A percentile compares a stretch with the other conserved stretches of the same genome.
phyloP scores from a whole-genome alignment of 306 rosid species.

The Castanea sativa region DNA sequence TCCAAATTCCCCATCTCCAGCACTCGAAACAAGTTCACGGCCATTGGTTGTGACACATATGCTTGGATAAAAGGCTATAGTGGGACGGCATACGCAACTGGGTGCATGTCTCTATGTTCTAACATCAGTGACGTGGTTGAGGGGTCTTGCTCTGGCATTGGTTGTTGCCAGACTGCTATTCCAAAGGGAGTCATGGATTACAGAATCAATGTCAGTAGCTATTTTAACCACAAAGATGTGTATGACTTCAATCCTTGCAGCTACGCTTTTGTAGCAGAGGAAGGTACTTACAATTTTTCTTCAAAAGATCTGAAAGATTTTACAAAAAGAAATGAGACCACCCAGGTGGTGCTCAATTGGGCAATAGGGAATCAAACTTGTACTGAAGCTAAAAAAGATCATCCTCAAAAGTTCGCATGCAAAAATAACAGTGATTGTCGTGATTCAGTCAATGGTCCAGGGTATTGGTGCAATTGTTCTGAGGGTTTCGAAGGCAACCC shows the following conservation, averaged over 20 bases:
- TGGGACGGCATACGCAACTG: too few species aligned
- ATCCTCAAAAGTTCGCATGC: too few species aligned
- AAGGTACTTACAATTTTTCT: neutral
- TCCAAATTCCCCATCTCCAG: neutral
- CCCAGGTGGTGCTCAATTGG: neutral
- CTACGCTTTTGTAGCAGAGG: constrained; percentile 10
- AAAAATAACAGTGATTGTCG: too few species aligned
- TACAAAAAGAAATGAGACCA: too few species aligned
- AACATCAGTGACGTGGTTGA: neutral
- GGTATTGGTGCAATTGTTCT: too few species aligned
- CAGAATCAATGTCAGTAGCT: neutral
- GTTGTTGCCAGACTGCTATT: constrained; percentile 17
- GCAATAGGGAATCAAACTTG: too few species aligned
- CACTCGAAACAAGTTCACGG: constrained; percentile 7
- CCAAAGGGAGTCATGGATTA: neutral
- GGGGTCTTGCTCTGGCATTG: constrained; percentile 19
- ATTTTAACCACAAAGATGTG: neutral
- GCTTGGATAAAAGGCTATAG: too few species aligned
- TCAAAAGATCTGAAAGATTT: too few species aligned
- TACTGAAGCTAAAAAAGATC: too few species aligned
- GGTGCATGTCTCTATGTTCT: constrained; percentile 14
- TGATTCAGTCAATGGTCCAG: too few species aligned
- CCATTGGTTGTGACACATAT: constrained; percentile 16
- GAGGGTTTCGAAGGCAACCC: too few species aligned
- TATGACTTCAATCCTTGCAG: constrained; percentile 12